phyloP scores from a whole-genome alignment of 2,329 filamentous ascomycete genomes.

The Exutisphaerella laricina region DNA sequence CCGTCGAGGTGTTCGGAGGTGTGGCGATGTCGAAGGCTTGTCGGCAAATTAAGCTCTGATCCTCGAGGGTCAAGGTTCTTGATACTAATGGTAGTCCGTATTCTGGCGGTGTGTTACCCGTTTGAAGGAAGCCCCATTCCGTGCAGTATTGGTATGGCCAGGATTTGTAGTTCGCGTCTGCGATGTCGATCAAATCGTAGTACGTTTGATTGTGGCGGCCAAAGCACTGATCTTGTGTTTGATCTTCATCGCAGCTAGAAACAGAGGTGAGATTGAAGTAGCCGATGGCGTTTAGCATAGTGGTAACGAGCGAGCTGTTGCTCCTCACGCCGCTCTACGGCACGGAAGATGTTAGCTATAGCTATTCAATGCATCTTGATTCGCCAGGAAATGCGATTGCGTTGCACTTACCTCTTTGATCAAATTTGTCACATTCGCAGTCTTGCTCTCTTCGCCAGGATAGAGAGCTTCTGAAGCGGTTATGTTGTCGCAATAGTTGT shows the following conservation, averaged over 20 bases:
- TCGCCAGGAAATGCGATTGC: too few species aligned
- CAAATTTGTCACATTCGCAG: conserved; percentile 40
- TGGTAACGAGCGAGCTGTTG: conserved; percentile 43
- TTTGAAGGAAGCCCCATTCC: conserved; percentile 74
- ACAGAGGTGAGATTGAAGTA: conserved; percentile 47
- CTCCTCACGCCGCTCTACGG: conserved; percentile 45
- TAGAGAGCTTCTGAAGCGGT: conserved; percentile 44
- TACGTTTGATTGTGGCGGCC: conserved; percentile 42
- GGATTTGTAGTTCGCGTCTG: conserved; percentile 24
- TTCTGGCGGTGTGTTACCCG: conserved; percentile 61
- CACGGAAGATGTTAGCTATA: too few species aligned
- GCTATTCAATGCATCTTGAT: too few species aligned
- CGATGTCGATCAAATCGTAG: conserved; percentile 10
- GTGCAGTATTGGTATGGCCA: conserved; percentile 56
- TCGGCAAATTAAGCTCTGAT: conserved; percentile 57
- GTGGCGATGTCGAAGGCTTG: conserved; percentile 64
- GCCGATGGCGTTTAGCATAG: conserved; percentile 53
- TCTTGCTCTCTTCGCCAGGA: conserved; percentile 35
- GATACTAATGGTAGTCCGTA: conserved; percentile 63
- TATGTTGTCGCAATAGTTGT: conserved; percentile 53
- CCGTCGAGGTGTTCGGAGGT: conserved; percentile 56
- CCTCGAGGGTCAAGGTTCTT: conserved; percentile 57
- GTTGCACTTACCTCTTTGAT: too few species aligned
- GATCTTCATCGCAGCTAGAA: conserved; percentile 37
- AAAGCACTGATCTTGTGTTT: conserved; percentile 53